phyloP scores from a whole-genome alignment of 345 rosid genomes.

The Citrus hindsii region DNA sequence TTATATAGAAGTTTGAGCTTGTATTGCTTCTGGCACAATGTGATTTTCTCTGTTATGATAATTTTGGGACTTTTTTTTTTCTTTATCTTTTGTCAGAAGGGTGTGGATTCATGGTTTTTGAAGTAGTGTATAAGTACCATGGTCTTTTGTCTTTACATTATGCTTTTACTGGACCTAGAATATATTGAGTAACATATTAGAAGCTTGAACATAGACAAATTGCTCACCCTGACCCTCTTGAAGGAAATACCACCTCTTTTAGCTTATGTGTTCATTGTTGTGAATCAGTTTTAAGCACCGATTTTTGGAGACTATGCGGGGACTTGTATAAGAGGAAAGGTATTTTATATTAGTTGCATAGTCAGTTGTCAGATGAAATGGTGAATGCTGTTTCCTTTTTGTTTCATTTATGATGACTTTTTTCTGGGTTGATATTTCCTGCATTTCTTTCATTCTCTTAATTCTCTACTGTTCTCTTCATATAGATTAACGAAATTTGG shows the following conservation, averaged over 20 bases:
- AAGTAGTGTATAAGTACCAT: not conserved
- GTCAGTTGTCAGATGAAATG: not conserved
- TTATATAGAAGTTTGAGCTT: not conserved
- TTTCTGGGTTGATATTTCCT: not conserved
- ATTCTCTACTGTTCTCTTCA: not conserved
- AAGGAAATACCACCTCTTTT: not conserved
- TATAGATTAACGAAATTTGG: not conserved
- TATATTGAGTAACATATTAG: not conserved
- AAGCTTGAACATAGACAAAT: not conserved
- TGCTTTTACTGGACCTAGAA: not conserved
- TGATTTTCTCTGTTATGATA: not conserved
- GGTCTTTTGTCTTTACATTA: not conserved
- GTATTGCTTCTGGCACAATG: not conserved
- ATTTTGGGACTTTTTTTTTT: not conserved
- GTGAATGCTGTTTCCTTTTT: not conserved
- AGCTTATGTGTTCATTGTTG: not conserved
- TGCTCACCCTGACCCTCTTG: not conserved
- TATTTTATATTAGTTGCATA: not conserved
- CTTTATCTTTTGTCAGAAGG: not conserved
- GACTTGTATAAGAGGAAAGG: not conserved
- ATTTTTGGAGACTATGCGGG: not conserved
- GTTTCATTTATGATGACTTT: not conserved
- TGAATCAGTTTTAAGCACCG: not conserved
- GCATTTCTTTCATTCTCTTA: not conserved
- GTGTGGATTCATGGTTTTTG: not conserved